Evolutionary conservation across 2,329 filamentous ascomycete species (phyloP), one percentile per base, ranked within the genome.

Genomic region (Trichoderma aggressivum): DNA sequence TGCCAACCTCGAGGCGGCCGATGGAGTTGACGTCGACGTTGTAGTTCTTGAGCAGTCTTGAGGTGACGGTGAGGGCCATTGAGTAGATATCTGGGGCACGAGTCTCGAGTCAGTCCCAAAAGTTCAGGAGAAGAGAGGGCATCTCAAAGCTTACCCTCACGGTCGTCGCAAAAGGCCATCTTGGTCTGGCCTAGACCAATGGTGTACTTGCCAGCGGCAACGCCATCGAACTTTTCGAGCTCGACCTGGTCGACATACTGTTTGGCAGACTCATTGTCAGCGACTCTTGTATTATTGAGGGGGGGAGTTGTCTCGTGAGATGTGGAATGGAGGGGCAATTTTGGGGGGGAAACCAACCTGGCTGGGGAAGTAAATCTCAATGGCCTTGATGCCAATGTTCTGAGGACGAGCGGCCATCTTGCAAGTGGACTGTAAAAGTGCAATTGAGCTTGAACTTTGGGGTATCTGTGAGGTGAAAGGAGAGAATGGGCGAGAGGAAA

Each of bases 381-480:
- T 93, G 91, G 92, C 93, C 86, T 96, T 95, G 81, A 96, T 94
- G 88, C 93, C 93, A 83, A 96, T 91, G 85, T 95, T 95, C 83
- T 94, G 90, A 75, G 93, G 92, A 84, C 92, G 91, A 77, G 90
- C 81, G 80, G 91, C 88, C 92, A 94, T 94, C 72, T 73, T 85
- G 78, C 75, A 74, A 26, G 70, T 63, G 65, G 55, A 18, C 43
- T 47, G 24, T 39, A 26, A 32, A 36, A 10, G 43, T 55, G 12
- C 28, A 65, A 70, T 56, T 58, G 30, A 70, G 21, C 24, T 30
- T n/a, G n/a, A n/a, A n/a, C n/a, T n/a, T n/a, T n/a, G n/a, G n/a
- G n/a, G n/a, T n/a, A n/a, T n/a, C n/a, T n/a, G n/a, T n/a, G n/a
- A n/a, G n/a, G n/a, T n/a, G n/a, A 36, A 43, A 65, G 50, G 62